These are phyloP conservation scores for Colletotrichum limetticola DNA, from an alignment of 2,329 filamentous ascomycete genomes.

Conservation along the genomic window DNA sequence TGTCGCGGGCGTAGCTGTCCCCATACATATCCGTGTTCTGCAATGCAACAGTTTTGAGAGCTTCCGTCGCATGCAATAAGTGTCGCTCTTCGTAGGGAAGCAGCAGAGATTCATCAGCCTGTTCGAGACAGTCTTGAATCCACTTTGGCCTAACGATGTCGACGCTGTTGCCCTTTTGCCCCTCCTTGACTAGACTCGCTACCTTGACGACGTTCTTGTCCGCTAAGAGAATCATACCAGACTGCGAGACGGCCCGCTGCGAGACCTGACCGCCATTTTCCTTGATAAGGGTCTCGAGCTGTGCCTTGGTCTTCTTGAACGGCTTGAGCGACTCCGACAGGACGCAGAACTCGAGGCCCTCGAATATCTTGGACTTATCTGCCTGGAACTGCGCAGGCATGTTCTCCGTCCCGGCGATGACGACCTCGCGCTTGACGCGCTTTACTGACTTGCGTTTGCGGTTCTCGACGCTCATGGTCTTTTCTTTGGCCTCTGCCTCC, in stretches of 20 bases:
- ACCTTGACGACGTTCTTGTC: slow-evolving; percentile 87
- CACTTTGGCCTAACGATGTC: slow-evolving; percentile 84
- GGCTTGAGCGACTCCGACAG: slow-evolving; percentile 80
- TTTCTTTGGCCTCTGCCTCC: slow-evolving; percentile 77
- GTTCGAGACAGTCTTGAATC: slow-evolving; percentile 84
- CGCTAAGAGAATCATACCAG: slow-evolving; percentile 77
- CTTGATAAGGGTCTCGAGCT: slow-evolving; percentile 85
- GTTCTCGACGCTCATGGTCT: slow-evolving; percentile 82
- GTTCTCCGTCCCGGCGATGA: slow-evolving; percentile 77
- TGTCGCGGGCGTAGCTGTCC: slow-evolving; percentile 84
- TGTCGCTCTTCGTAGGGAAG: slow-evolving; percentile 73
- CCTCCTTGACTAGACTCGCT: slow-evolving; percentile 81
- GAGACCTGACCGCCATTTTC: slow-evolving; percentile 83
- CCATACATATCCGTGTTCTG: slow-evolving; percentile 79
- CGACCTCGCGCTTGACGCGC: slow-evolving; percentile 74
- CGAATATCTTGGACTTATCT: slow-evolving; percentile 74
- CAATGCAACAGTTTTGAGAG: slow-evolving; percentile 63
- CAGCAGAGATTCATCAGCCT: slow-evolving; percentile 66
- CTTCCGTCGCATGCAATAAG: slow-evolving; percentile 75
- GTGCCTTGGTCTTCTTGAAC: slow-evolving; percentile 78
- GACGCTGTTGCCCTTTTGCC: slow-evolving; percentile 74
- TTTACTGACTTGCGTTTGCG: slow-evolving; percentile 66
- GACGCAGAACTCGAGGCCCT: slow-evolving; percentile 83
- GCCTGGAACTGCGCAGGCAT: slow-evolving; percentile 59
- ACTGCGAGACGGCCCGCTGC: slow-evolving; percentile 73